These are phyloP conservation scores for Passiflora organensis DNA, from an alignment of 345 rosid species.

Conservation along the genomic window DNA sequence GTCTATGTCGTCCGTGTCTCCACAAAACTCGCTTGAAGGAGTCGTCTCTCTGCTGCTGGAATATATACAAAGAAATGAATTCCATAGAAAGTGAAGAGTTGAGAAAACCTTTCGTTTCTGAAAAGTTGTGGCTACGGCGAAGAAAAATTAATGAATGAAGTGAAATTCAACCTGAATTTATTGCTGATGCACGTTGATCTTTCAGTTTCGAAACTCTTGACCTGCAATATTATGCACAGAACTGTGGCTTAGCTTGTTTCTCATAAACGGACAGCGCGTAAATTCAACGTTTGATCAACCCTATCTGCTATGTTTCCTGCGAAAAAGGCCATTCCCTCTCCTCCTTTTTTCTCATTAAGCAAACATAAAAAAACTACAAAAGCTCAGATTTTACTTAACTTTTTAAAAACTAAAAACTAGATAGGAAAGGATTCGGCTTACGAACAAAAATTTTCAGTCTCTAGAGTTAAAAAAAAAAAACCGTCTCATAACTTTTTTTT, in stretches of 20 bases:
- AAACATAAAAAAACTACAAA: too few species aligned
- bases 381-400: too few species aligned
- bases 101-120: not conserved
- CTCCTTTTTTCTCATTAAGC: too few species aligned
- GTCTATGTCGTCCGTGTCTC: conserved; percentile 22
- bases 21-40: conserved; percentile 23
- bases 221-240: conserved; percentile 21
- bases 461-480: too few species aligned
- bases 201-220: conserved; percentile 42
- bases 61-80: not conserved
- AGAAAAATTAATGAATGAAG: conserved; percentile 12
- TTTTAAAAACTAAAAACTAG: too few species aligned
- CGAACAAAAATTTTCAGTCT: too few species aligned
- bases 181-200: conserved; percentile 33
- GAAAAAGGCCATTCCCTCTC: too few species aligned
- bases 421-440: too few species aligned
- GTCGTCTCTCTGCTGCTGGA: conserved; percentile 25
- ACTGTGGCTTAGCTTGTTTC: not conserved
- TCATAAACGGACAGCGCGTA: not conserved
- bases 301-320: too few species aligned
- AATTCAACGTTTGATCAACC: too few species aligned
- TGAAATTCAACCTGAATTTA: conserved; percentile 40
- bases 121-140: conserved; percentile 1
- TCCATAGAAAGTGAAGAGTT: not conserved
- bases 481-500: not conserved